Percentiles rank a stretch among this genome's conserved stretches.
Conservation (phyloP, 2,329 filamentous ascomycete species). For the Trichoderma koningiopsis region DNA sequence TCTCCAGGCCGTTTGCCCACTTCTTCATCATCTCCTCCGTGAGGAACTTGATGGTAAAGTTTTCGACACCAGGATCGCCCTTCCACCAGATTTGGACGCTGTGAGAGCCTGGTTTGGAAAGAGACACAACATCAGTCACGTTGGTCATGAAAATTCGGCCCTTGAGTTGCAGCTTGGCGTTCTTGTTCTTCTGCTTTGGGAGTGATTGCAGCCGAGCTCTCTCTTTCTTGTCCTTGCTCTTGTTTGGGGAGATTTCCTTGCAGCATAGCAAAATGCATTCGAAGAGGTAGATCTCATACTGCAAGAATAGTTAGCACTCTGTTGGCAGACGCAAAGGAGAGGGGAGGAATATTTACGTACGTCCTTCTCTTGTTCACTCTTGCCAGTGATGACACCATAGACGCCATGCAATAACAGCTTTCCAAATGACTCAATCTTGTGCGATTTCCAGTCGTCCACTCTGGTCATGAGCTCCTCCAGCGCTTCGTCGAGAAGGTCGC, state of each 20-base stretch:
- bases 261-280: conserved; percentile 94
- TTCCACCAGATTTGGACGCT: conserved; percentile 99
- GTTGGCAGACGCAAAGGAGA: neutral
- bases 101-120: conserved; percentile 87
- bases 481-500: conserved; percentile 81
- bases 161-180: conserved; percentile 88
- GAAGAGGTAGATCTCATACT: conserved; percentile 98
- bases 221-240: conserved; percentile 76
- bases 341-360: conserved; percentile 50
- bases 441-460: conserved; percentile 97
- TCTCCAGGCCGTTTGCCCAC: conserved; percentile 80
- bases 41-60: conserved; percentile 90
- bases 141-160: conserved; percentile 99
- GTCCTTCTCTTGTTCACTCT: conserved; percentile 89
- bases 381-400: conserved; percentile 87
- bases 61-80: conserved; percentile 91
- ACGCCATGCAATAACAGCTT: conserved; percentile 85
- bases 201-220: conserved; percentile 55
- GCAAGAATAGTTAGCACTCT: neutral
- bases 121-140: conserved; percentile 88
- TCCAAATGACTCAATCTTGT: conserved; percentile 88
- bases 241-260: conserved; percentile 88
- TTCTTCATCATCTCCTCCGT: conserved; percentile 93
- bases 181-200: conserved; percentile 63
- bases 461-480: conserved; percentile 77